Conservation (phyloP, 2,329 filamentous ascomycete species). For the Exophiala xenobiotica region DNA sequence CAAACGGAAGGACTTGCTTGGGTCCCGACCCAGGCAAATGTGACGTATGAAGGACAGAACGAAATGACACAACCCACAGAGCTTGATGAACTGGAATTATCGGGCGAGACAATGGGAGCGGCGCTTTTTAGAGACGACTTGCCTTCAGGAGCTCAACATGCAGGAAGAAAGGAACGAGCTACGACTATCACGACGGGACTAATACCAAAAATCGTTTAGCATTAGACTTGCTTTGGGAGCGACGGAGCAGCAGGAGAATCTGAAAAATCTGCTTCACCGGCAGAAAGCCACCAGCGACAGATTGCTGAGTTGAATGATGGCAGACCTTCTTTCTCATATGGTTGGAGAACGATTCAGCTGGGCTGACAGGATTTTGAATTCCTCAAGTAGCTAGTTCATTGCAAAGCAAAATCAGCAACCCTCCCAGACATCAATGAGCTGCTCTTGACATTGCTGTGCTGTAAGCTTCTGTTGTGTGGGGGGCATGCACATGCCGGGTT, state of each 20-base stretch:
- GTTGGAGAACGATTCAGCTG: background rate
- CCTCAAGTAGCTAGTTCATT: too few species aligned
- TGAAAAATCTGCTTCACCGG: background rate
- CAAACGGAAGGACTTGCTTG: background rate
- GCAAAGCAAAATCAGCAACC: too few species aligned
- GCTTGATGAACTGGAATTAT: background rate
- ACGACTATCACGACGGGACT: constrained; percentile 1
- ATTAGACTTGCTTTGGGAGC: constrained; percentile 1
- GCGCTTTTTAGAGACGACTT: background rate
- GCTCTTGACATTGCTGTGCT: too few species aligned
- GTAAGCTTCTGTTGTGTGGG: too few species aligned
- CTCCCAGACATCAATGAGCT: too few species aligned
- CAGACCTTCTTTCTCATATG: too few species aligned
- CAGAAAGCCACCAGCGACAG: too few species aligned
- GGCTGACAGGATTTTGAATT: background rate
- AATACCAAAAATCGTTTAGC: background rate
- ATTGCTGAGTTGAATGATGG: too few species aligned
- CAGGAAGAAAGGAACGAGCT: background rate
- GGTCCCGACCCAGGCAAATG: too few species aligned
- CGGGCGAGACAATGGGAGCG: too few species aligned
- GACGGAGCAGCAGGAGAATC: background rate
- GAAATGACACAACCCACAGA: background rate
- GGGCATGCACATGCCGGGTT: too few species aligned
- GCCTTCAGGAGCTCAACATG: background rate
- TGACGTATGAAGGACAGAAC: background rate